Base-by-base conservation (phyloP, 495 filamentous ascomycete species). In the Penicillium maclennaniae region DNA sequence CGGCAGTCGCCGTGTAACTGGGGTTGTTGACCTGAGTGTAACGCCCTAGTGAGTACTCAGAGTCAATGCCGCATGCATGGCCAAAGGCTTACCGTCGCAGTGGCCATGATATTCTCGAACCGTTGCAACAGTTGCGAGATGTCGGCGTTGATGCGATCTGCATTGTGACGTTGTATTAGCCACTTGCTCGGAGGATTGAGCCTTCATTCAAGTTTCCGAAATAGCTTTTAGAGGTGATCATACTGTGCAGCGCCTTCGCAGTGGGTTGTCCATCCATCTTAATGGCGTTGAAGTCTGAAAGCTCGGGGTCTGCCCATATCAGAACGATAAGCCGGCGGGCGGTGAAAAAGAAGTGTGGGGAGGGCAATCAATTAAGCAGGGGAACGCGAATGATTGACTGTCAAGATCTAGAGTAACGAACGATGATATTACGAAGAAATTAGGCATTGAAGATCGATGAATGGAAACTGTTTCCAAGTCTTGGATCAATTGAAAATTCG, bases 101-200 rank as follows among this genome's bases (percentile, higher is more conserved):
- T 78, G 2, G 73, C 74, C 58, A 87, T 66, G 56, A 88, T 82
- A 14, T 80, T 80, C 54, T 85, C 80, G 61, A 82, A 88, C 14
- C 82, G 77, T 46, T 77, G 76, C 7, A 87, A 71, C 16, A 88
- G 69, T 48, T 79, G 75, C 39, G 77, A 73, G 47, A 83, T 69
- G 53, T 83, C 68, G 53, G 66, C 63, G 59, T 76, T 77, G 61
- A 83, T 74, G 55, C 81, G 80, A 40, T 76, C 81, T 84, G 58
- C 9, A 19, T 45, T 12, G 10, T 37, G 42, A 27, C 42, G 17
- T 36, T 23, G 49, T 19, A 37, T 66, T 56, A 65, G 61, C 37
- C n/a, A 26, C 3, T 4, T 12, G 27, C 1, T 34, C 15, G 10
- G 31, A 34, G 31, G 31, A 34, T 12, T 1, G 4, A 14, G 8